Evolutionary conservation across 2,329 filamentous ascomycete species (phyloP), one percentile per base, ranked within the genome.

Genomic region (Plectosphaerella plurivora): DNA sequence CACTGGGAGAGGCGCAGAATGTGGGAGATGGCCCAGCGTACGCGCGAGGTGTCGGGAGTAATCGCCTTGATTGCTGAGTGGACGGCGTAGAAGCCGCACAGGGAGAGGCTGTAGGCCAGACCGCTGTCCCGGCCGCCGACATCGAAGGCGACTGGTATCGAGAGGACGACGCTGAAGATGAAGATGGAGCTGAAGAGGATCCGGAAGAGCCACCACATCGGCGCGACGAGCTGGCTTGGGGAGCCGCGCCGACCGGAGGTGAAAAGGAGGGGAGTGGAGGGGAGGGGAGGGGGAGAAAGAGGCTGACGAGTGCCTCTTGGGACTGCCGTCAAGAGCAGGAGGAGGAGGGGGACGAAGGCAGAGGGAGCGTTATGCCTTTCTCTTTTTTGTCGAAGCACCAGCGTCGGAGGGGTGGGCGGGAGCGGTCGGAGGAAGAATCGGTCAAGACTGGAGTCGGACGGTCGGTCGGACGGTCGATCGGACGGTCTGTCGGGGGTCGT

Each of bases 111-210:
- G 76, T 95, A 97, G 57, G 91, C 93, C 65, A 99, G 80, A 54
- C 94, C 94, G 66, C 91, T 96, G 63, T 94, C 92, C 64, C 91
- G 87, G 57, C 94, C 94, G 68, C 94, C 94, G 65, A 97, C 93
- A 82, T 99, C 94, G 76, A 97, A 97, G 64, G 93, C 90, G 67
- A 99, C 86, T 56, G 94, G 94, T 68, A 99, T 94, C 57, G 91
- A 96, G 67, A 97, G 88, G 66, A 97, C 86, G 70, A 97, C 91
- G 73, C 89, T 89, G 72, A 92, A 81, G 63, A 97, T 85, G 74
- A 97, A 97, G 72, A 90, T 73, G 67, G 87, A 79, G 73, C 90
- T 90, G 66, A 90, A 90, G 62, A 92, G 68, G 68, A 87, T 81
- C 68, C 87, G 86, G 71, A 92, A 84, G 71, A 93, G 79, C 87